Evolutionary conservation across 169 alveolate genomes (phyloP).

Genomic region (Plasmodium gonderi): DNA sequence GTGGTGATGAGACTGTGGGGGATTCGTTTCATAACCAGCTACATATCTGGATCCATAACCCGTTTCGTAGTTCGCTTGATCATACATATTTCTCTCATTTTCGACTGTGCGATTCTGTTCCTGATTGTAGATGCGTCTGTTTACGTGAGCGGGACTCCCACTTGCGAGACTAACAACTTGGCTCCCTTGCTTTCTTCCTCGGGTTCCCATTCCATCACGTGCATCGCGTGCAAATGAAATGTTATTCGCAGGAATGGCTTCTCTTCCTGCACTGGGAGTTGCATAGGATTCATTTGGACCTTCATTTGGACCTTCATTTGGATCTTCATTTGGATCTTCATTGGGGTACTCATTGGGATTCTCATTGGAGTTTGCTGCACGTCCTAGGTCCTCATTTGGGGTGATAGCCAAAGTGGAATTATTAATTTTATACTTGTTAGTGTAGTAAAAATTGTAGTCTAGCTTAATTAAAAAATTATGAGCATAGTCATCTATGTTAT

Average conservation of each 20-base stretch:
- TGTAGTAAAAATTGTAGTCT: constrained; percentile 68
- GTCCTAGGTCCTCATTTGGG: background rate
- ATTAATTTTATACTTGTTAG: constrained; percentile 37
- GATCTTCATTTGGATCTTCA: background rate
- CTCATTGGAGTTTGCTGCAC: background rate
- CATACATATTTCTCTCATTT: background rate
- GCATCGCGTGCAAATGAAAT: background rate
- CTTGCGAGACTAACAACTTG: background rate
- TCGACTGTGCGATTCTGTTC: background rate
- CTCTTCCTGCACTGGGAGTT: too few species aligned
- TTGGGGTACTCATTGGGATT: background rate
- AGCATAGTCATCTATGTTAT: constrained; percentile 75
- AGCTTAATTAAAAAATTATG: constrained; percentile 66
- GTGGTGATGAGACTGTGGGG: background rate
- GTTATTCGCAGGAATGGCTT: background rate
- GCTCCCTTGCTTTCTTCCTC: background rate
- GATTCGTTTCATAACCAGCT: background rate
- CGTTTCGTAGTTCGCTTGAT: background rate
- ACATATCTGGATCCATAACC: background rate
- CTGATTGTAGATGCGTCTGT: background rate
- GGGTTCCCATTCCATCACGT: too few species aligned
- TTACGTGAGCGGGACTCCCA: background rate
- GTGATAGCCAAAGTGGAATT: background rate
- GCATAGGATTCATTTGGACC: background rate
- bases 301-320: background rate